phyloP scores from a whole-genome alignment of 2,329 filamentous ascomycete species.

The Diaporthe vexans region DNA sequence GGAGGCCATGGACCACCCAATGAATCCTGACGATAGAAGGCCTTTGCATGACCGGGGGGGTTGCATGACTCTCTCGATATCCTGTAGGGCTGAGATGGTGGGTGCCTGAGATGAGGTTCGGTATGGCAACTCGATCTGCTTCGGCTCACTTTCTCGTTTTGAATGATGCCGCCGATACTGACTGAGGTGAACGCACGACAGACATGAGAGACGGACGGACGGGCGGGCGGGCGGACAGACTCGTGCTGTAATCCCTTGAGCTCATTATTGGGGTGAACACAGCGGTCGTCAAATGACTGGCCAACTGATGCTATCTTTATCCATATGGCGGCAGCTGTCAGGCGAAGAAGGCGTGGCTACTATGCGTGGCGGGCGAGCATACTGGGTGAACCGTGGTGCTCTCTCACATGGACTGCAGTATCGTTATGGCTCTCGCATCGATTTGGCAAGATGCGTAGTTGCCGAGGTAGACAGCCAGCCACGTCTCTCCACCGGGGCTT shows the following conservation, averaged over 20 bases:
- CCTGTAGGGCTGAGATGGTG: slow-evolving; percentile 40
- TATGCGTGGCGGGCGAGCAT: too few relatives aligned
- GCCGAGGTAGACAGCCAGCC: slow-evolving; percentile 8
- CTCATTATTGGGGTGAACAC: too few relatives aligned
- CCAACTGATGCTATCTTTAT: not conserved
- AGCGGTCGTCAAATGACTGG: not conserved
- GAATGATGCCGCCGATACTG: not conserved
- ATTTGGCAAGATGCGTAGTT: slow-evolving; percentile 2
- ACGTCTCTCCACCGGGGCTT: slow-evolving; percentile 8
- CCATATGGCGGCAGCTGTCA: not conserved
- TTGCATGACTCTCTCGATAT: slow-evolving; percentile 23
- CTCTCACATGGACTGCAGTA: not conserved
- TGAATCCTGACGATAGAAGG: not conserved
- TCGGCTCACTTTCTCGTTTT: not conserved
- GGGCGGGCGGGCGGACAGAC: too few relatives aligned
- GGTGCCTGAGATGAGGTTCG: slow-evolving; percentile 24
- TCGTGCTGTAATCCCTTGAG: not conserved
- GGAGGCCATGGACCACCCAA: not conserved
- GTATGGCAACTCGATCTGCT: not conserved
- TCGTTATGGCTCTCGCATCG: slow-evolving; percentile 13
- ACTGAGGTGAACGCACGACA: not conserved
- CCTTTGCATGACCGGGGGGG: slow-evolving; percentile 19
- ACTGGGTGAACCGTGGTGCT: not conserved
- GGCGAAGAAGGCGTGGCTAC: not conserved
- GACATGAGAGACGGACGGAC: not conserved